Evolutionary conservation across 257 asterid genomes (phyloP), one percentile per base, ranked within the genome.

Genomic region (Ilex aquifolium): DNA sequence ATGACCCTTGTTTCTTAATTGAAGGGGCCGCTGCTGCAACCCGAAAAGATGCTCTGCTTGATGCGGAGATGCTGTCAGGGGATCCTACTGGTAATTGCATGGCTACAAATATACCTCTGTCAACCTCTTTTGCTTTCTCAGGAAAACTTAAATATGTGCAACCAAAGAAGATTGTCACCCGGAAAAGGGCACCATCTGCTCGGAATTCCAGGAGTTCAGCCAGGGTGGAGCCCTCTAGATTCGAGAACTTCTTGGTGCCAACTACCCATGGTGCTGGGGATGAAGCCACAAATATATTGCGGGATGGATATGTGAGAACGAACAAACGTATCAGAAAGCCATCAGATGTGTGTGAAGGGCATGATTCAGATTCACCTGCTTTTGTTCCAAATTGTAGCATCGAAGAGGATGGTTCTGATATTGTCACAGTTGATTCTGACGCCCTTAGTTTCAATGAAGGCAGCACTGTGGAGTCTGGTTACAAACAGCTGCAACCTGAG

Each of bases 351-450:
- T 76, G 84, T 60, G 85, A 81, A 65, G 81, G 74, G 69, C 77
- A 76, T 54, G 77, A 72, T 46, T 68, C 60, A 17, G 80, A 76
- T 52, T 79, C 88, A 17, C 82, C 77, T 65, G 83, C 78, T 68
- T 73, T 68, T 72, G 76, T 65, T 74, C 81, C 86, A 48, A 85
- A 85, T 78, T 76, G 74, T 62, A 77, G 86, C 61, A 61, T 66
- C 59, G 97, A 80, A 57, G 91, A 80, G 68, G 80, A 82, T 76
- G 83, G 77, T 73, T 80, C 95, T 15, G 96, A 74, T 76, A 76
- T 75, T 54, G 76, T 79, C 72, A 76, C 90, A 9, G 80, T 71
- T 8, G 91, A 87, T 68, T 84, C 95, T 69, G 95, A 83, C 58
- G 72, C 79, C 15, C 78, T 44, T 56, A 76, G 91, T 76, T 64